Evolutionary conservation across 495 filamentous ascomycete genomes (phyloP).

Genomic region (Parachaetomium inaequale): DNA sequence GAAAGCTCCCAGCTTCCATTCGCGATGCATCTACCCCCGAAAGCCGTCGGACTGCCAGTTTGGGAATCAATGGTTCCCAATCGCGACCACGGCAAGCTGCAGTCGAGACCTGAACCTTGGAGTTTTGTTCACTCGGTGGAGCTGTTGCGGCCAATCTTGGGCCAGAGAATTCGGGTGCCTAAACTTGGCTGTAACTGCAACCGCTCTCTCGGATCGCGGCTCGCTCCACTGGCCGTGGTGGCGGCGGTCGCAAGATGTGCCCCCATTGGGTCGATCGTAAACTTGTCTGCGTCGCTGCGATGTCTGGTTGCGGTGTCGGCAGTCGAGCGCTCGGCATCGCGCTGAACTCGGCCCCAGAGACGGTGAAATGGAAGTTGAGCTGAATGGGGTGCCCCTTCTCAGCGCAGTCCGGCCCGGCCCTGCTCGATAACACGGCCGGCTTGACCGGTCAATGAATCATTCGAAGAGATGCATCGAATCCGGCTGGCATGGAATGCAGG

Average conservation of each 20-base stretch:
- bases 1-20: background rate
- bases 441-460: background rate
- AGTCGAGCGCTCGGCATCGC: background rate
- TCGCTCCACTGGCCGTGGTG: background rate
- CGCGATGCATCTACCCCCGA: background rate
- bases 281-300: background rate
- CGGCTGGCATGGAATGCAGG: background rate
- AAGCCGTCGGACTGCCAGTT: background rate
- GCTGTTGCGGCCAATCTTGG: slow-evolving; percentile 9
- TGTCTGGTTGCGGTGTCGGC: background rate
- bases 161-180: slow-evolving; percentile 20
- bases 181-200: slow-evolving; percentile 6
- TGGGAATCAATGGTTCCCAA: background rate
- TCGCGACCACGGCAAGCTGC: background rate
- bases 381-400: background rate
- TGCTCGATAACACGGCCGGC: background rate
- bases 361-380: background rate
- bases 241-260: background rate
- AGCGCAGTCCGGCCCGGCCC: background rate
- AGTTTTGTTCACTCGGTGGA: slow-evolving; percentile 1
- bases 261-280: slow-evolving; percentile 11
- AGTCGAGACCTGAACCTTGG: background rate
- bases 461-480: background rate
- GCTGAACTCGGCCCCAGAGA: background rate
- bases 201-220: background rate